Evolutionary conservation across 305 asterid species (phyloP), one percentile per base, ranked within the genome.

Genomic region (Fraxinus dipetala): DNA sequence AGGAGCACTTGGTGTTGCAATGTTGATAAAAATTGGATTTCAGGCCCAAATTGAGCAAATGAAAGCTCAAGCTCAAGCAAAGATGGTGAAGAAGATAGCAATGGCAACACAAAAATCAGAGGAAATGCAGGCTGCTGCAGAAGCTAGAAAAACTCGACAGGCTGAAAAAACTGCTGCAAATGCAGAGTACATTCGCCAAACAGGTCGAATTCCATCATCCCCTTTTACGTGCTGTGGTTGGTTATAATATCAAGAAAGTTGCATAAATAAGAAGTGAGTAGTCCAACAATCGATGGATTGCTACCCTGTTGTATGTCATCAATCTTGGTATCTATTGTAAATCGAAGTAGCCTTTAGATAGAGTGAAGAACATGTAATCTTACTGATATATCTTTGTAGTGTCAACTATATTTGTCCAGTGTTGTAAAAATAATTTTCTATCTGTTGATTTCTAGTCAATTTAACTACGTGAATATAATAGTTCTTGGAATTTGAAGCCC

Each of bases 1-100:
- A 61, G 6, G 72, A 61, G 72, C 13, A 6, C 2, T 61, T 61
- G 31, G 5, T 61, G 24, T 6, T 7, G 31, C 76, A 79, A 75
- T 45, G 59, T 65, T 16, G 48, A 78, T 20, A 40, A n/a, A 69
- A 79, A 20, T 6, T 61, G 14, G 2, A 22, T 61, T 61, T 5
- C 31, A 61, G 72, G 72, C 31, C 16, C 51, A 10, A 40, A 40
- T 40, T 40, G 51, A 40, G 51, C 51, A 40, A 40, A 40, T 40
- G 51, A 40, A 88, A 87, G 93, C 93, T 26, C 93, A 90, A 34
- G 93, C 96, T 69, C 95, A 92, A 81, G 96, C 94, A 45, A 90
- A 92, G 85, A 92, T 92, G 93, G 93, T 87, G 82, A 92, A 93
- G 92, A 92, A 93, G 88, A 87, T 92, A 16, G 95, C 98, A 69